Base-by-base conservation (phyloP, 495 filamentous ascomycete species). In the Aspergillus cristatus region DNA sequence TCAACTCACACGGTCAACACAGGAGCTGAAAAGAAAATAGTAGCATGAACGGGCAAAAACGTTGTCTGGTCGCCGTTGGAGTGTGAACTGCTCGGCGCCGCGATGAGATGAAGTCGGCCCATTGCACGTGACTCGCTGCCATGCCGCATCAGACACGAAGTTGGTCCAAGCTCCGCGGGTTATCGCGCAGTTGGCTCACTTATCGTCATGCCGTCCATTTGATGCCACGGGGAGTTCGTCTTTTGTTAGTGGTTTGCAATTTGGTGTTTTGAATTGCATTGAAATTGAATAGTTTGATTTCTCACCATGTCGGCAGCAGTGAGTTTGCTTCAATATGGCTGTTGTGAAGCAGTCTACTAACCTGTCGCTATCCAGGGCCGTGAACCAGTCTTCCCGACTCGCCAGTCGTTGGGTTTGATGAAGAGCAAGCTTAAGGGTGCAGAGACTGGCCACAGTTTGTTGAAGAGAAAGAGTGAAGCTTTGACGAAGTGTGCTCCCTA, bases 371-470 rank as follows among this genome's bases (percentile, higher is more conserved):
- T 35, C 32, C 34, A 67, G 65, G 65, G 63, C 55, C 65, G 65
- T 49, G 91, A 99, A 67, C 72, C 89, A 55, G 91, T 99, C 71
- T 99, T 99, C 68, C 85, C 91, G 46, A 99, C 91, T 51, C 84
- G 91, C 54, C 91, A 99, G 74, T 94, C 88, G 43, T 67, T 99
- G 56, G 87, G 85, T 46, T 62, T 89, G 52, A 99, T 99, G 93
- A 97, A 99, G 67, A 78, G 79, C 44, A 99, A 99, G 75, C 78
- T 99, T 51, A 99, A 99, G 68, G 91, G 91, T 31, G 91, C 91
- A 35, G 84, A 94, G 60, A 89, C 73, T 16, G 86, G 86, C 14
- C 86, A 94, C 67, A 87, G 70, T 55, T 66, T 94, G 47, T 65
- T 94, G 32, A 94, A 94, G 71, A 72, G 86, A 59, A 94, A 94